phyloP scores from a whole-genome alignment of 345 rosid species.

The Salix udensis region DNA sequence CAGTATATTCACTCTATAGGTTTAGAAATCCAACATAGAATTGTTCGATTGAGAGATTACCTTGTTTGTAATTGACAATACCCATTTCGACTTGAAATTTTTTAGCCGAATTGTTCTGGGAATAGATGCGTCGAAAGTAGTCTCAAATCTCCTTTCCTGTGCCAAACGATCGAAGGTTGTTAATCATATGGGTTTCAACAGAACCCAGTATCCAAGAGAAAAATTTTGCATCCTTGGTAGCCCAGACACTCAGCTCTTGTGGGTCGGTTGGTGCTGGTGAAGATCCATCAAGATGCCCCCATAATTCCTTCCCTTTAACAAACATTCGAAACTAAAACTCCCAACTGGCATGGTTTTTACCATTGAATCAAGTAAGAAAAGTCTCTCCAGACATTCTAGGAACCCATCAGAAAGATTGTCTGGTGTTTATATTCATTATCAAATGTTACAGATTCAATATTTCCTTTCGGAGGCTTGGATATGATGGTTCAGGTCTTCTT shows the following conservation, averaged over 20 bases:
- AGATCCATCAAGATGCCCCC: background rate
- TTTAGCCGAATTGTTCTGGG: background rate
- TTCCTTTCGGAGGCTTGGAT: background rate
- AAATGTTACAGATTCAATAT: background rate
- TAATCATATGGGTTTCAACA: background rate
- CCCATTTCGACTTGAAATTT: background rate
- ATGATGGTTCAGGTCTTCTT: background rate
- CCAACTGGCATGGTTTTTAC: background rate
- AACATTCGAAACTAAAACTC: background rate
- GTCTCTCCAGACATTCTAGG: background rate
- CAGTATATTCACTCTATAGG: too few relatives aligned
- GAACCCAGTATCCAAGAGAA: too few relatives aligned
- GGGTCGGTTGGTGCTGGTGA: background rate
- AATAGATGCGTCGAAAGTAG: background rate
- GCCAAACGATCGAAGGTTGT: background rate
- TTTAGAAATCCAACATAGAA: too few relatives aligned
- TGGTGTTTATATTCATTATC: background rate
- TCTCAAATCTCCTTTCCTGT: background rate
- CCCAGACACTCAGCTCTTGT: background rate
- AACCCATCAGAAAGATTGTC: background rate
- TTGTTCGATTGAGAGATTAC: too few relatives aligned
- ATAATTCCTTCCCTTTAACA: background rate
- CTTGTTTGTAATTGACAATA: too few relatives aligned
- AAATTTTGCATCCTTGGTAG: background rate
- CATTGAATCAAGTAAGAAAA: too few relatives aligned